Evolutionary conservation across 257 asterid species (phyloP).

Genomic region (Solanum commersonii): DNA sequence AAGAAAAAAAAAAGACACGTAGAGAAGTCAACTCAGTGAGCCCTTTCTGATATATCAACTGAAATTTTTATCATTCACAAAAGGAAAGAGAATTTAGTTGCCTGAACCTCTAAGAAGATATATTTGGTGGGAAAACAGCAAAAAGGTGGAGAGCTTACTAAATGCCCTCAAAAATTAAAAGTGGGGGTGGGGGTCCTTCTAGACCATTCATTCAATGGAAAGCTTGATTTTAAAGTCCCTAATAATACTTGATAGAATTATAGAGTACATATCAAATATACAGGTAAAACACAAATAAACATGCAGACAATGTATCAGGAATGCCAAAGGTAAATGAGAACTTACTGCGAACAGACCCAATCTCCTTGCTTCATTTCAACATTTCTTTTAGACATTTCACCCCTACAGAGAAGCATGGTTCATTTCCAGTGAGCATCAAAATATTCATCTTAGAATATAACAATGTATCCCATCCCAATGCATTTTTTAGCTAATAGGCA

Average conservation of each 20-base stretch:
- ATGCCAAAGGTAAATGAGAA: not conserved
- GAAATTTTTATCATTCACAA: not conserved
- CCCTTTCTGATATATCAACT: not conserved
- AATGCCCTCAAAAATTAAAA: not conserved
- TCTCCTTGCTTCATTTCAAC: slow-evolving; percentile 31
- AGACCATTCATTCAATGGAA: not conserved
- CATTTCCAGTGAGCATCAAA: slow-evolving; percentile 20
- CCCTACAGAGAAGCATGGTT: slow-evolving; percentile 15
- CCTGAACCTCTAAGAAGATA: not conserved
- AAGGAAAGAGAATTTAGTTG: not conserved
- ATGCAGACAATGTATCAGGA: not conserved
- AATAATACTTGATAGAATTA: not conserved
- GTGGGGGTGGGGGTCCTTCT: not conserved
- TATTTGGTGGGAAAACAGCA: not conserved
- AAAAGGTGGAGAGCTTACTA: not conserved
- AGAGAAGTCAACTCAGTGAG: not conserved
- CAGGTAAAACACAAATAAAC: not conserved
- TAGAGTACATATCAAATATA: not conserved
- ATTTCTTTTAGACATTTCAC: slow-evolving; percentile 13
- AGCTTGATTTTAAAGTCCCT: not conserved
- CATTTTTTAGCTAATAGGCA: not conserved
- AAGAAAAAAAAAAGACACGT: not conserved
- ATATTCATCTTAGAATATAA: slow-evolving; percentile 16
- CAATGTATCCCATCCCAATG: not conserved
- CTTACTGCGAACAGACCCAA: slow-evolving; percentile 27